Percentiles rank a stretch among this genome's conserved stretches.
Conservation (phyloP, 148 eudicot genomes). For the Camellia japonica region DNA sequence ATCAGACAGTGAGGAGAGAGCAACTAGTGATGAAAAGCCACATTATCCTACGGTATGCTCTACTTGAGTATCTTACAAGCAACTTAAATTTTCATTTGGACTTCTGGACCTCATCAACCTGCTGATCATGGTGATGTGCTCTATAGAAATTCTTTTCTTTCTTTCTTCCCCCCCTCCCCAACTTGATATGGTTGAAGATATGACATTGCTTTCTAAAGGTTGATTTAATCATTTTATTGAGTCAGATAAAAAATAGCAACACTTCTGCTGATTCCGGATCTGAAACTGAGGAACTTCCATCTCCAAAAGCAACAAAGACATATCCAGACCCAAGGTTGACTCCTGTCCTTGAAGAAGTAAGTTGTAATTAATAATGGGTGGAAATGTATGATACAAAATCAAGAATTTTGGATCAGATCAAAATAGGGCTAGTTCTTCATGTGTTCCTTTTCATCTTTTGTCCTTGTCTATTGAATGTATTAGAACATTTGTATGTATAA, state of each 20-base stretch:
- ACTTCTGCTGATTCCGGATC: constrained; percentile 36
- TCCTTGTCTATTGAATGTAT: background rate
- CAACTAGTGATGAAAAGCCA: constrained; percentile 33
- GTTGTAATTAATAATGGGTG: constrained; percentile 20
- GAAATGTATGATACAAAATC: background rate
- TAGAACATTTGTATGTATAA: background rate
- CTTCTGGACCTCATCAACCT: background rate
- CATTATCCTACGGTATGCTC: constrained; percentile 32
- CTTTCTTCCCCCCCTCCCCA: background rate
- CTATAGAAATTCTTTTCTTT: background rate
- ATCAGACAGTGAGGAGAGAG: constrained; percentile 39
- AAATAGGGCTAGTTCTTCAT: constrained; percentile 1
- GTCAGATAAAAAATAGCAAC: constrained; percentile 37
- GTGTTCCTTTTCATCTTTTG: constrained; percentile 7
- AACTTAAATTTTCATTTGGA: background rate
- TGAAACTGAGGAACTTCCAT: constrained; percentile 43
- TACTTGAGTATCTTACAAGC: background rate
- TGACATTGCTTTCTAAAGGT: constrained; percentile 8
- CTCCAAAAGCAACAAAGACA: constrained; percentile 25
- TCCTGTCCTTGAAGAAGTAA: constrained; percentile 50
- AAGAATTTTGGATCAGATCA: constrained; percentile 2
- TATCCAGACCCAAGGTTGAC: constrained; percentile 27
- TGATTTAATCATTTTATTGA: background rate
- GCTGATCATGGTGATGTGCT: background rate
- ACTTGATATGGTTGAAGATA: background rate